Evolutionary conservation across 495 filamentous ascomycete genomes (phyloP).

Genomic region (Melanomma pulvis-pyrius): DNA sequence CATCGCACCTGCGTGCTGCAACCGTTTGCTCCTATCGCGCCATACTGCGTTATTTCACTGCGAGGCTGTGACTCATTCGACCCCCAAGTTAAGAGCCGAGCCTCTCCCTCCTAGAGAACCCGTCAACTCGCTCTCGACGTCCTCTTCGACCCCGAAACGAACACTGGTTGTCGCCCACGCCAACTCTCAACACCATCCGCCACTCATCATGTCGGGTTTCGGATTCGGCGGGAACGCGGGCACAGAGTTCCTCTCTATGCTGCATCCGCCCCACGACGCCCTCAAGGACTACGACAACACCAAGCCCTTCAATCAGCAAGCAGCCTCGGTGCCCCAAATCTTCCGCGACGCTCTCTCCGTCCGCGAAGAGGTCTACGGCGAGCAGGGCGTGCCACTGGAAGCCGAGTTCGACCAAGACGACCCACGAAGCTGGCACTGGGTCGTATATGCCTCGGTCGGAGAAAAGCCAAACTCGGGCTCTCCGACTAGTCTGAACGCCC

Average conservation of each 20-base stretch:
- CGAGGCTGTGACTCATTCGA: background rate
- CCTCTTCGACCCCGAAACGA: background rate
- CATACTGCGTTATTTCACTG: background rate
- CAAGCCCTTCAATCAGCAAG: slow-evolving; percentile 49
- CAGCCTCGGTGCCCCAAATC: slow-evolving; percentile 54
- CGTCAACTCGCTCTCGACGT: background rate
- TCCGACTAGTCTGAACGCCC: slow-evolving; percentile 21
- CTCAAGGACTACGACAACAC: slow-evolving; percentile 53
- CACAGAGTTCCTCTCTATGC: slow-evolving; percentile 50
- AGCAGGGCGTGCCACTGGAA: slow-evolving; percentile 68
- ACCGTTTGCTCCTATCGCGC: background rate
- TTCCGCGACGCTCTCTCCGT: slow-evolving; percentile 81
- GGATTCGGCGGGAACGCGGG: slow-evolving; percentile 15
- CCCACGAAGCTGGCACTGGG: slow-evolving; percentile 76
- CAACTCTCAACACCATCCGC: background rate
- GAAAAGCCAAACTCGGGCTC: slow-evolving; percentile 10
- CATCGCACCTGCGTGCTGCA: background rate
- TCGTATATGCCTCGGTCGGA: slow-evolving; percentile 65
- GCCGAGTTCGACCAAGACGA: slow-evolving; percentile 84
- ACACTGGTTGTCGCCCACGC: background rate
- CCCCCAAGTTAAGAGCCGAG: background rate
- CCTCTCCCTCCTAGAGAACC: background rate
- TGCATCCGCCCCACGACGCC: slow-evolving; percentile 46
- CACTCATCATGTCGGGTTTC: slow-evolving; percentile 9
- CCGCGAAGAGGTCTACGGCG: slow-evolving; percentile 73